Evolutionary conservation across 306 rosid species (phyloP), one percentile per base, ranked within the genome.

Genomic region (Cucurbita pepo): DNA sequence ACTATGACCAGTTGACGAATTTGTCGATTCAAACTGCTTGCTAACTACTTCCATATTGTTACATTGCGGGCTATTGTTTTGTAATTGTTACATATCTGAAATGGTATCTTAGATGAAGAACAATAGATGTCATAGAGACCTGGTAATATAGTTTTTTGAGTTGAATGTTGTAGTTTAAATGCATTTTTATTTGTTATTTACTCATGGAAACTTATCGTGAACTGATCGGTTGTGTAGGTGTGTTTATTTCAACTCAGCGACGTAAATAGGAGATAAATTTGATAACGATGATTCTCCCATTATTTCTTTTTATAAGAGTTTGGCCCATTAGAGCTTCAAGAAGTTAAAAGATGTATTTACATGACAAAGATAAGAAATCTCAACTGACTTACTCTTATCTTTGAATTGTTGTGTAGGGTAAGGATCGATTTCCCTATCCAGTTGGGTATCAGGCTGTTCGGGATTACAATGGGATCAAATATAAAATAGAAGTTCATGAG

Each of bases 361-460:
- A 40, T 6, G 44, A n/a, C 38, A 8, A 52, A 15, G 61, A 71
- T 52, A 30, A 9, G 37, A 53, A 67, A 38, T 71, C 50, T 71
- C 48, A 36, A 71, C 18, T n/a, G 41, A 54, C 45, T 11, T 15
- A 37, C 63, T 38, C 7, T n/a, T 9, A 53, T 34, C 25, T 7
- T 45, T 41, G 70, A 11, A 38, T 21, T 30, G 3, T 41, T 37
- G 75, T 82, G 58, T 61, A 92, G 97, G 96, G 98, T 66, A 92
- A 90, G 79, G 98, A 88, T 75, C 92, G 98, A 9, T 88, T 85
- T 87, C 96, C 96, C 34, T 92, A 90, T 90, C 96, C 91, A 5
- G 83, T 90, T 73, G 96, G 93, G 57, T 90, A 88, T 77, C 78
- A 75, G 78, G 96, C 85, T 59, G 59, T 78, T 83, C 88, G 93